Percentiles rank a stretch among this genome's conserved stretches.
Evolutionary conservation across 2,329 filamentous ascomycete genomes (phyloP).

Genomic region (Alternaria arbusti): DNA sequence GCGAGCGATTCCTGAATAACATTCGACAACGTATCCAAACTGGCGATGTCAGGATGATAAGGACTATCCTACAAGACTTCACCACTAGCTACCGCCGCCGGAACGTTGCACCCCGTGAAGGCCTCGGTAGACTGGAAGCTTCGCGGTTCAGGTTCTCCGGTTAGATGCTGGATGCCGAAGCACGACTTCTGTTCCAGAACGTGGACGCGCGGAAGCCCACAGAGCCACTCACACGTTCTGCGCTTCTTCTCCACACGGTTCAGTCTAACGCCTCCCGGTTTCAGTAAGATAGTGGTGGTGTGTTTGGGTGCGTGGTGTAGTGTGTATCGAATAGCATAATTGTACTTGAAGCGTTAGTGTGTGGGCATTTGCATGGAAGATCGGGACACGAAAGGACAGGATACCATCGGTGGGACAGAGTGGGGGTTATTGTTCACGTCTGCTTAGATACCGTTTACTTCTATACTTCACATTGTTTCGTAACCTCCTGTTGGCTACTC

Average conservation of each 20-base stretch:
- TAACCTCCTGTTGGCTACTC: background rate
- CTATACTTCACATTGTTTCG: background rate
- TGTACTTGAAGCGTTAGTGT: conserved; percentile 23
- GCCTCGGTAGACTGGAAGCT: conserved; percentile 84
- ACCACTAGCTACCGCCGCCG: conserved; percentile 91
- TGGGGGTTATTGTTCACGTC: background rate
- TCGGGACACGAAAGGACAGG: conserved; percentile 11
- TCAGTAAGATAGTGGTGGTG: background rate
- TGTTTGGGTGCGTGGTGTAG: conserved; percentile 6
- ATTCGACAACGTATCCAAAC: conserved; percentile 78
- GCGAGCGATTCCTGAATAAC: conserved; percentile 78
- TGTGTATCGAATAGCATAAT: conserved; percentile 20
- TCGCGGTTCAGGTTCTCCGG: conserved; percentile 79
- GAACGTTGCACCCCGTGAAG: conserved; percentile 94
- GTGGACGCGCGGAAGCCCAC: background rate
- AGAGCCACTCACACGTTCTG: background rate
- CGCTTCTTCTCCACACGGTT: background rate
- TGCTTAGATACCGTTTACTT: conserved; percentile 7
- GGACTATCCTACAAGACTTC: conserved; percentile 90
- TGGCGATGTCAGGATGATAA: conserved; percentile 77
- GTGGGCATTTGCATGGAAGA: conserved; percentile 26
- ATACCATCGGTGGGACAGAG: conserved; percentile 13
- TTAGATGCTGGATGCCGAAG: conserved; percentile 27
- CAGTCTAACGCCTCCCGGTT: background rate
- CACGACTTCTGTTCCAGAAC: conserved; percentile 8